These are phyloP conservation scores for Capsicum baccatum DNA, from an alignment of 257 asterid species.

Conservation along the genomic window DNA sequence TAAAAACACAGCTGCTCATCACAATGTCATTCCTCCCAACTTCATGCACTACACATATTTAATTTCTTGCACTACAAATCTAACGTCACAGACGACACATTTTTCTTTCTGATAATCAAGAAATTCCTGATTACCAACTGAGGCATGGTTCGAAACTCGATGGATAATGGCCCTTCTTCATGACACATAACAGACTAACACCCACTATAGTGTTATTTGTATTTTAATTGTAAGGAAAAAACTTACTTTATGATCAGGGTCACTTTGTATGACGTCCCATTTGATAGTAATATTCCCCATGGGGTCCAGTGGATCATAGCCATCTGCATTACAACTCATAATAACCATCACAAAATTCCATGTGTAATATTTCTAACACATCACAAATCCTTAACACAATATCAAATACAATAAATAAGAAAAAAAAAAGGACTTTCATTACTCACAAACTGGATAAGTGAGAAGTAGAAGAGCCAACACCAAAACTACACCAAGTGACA, in stretches of 20 bases:
- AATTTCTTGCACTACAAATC: neutral
- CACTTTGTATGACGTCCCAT: slow-evolving; percentile 67
- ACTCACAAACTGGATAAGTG: slow-evolving; percentile 57
- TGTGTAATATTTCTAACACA: neutral
- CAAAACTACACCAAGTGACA: slow-evolving; percentile 37
- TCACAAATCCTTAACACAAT: neutral
- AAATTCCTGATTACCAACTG: neutral
- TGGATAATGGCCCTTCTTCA: neutral
- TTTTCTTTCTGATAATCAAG: neutral
- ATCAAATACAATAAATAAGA: neutral
- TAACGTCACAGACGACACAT: neutral
- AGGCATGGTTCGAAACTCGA: neutral
- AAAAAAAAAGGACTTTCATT: neutral
- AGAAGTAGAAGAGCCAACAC: slow-evolving; percentile 36
- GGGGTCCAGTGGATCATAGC: slow-evolving; percentile 84
- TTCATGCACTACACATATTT: neutral
- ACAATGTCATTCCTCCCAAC: neutral
- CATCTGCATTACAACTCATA: slow-evolving; percentile 76
- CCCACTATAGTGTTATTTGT: neutral
- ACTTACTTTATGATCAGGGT: slow-evolving; percentile 55
- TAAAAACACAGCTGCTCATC: neutral
- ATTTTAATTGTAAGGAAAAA: neutral
- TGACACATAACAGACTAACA: neutral
- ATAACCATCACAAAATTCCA: slow-evolving; percentile 46
- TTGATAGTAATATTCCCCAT: slow-evolving; percentile 69